A percentile compares a stretch with the other conserved stretches of the same genome.
phyloP scores from a whole-genome alignment of 192 early-diverging fungal species.

The Spizellomyces punctatus region DNA sequence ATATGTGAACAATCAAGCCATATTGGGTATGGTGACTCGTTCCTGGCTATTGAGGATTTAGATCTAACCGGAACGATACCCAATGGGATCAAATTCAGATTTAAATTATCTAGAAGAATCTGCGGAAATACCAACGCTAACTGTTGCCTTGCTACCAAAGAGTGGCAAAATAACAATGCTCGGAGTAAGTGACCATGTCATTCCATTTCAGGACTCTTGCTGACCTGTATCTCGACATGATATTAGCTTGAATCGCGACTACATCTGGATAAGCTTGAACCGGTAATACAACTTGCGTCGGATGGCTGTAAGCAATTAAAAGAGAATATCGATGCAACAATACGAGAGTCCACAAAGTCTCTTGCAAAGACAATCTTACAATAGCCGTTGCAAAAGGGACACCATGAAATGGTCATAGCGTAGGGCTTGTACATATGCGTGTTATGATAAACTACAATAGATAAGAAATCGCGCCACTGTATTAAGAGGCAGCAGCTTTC shows the following conservation, averaged over 20 bases:
- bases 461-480: too few species aligned
- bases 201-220: not conserved
- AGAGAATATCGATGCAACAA: conserved; percentile 60
- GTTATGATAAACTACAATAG: too few species aligned
- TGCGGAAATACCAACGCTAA: conserved; percentile 83
- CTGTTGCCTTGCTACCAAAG: conserved; percentile 81
- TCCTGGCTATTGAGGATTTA: not conserved
- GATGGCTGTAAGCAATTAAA: conserved; percentile 71
- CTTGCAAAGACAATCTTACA: conserved; percentile 31
- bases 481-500: too few species aligned
- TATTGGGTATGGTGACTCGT: conserved; percentile 53
- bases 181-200: conserved; percentile 46
- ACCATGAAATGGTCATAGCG: too few species aligned
- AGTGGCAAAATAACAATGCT: conserved; percentile 81
- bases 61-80: not conserved
- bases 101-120: conserved; percentile 89
- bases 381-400: not conserved
- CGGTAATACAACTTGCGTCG: conserved; percentile 63
- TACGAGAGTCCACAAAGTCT: conserved; percentile 38
- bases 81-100: conserved; percentile 52
- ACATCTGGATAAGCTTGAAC: conserved; percentile 77
- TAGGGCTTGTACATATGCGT: too few species aligned
- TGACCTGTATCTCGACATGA: not conserved
- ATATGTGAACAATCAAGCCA: conserved; percentile 73
- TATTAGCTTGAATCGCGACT: conserved; percentile 82